Evolutionary conservation across 495 filamentous ascomycete genomes (phyloP), one percentile per base, ranked within the genome.

Genomic region (Arthonia radiata): DNA sequence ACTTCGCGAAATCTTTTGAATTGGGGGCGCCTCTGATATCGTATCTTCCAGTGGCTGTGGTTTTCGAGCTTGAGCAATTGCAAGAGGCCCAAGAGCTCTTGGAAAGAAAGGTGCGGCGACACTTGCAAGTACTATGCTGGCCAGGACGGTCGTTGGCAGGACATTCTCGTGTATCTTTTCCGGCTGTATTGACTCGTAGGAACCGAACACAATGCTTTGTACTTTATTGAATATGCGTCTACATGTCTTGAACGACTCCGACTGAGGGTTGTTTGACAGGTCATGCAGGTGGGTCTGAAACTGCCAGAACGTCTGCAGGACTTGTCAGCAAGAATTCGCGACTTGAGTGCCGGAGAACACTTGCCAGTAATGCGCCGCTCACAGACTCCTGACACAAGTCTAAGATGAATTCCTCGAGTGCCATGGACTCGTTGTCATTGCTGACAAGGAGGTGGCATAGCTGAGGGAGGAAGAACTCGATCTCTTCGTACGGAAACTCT

Each of bases 401-500:
- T 36, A 77, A 52, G 38, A 79, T 61, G 38, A 78, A 79, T 43
- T 79, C 72, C 47, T 79, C 72, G 47, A 79, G 44, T 13, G 72
- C 72, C 67, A 79, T 77, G 27, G 71, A 77, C 52, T 79, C 73
- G 50, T 77, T 76, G 49, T 78, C 66, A 46, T 76, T 59, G 48
- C 67, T 74, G 33, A 79, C 64, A 37, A 75, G 57, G 31, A 79
- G 61, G 50, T 79, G 73, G 47, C 73, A 78, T 50, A 79, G 53
- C 47, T 75, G 72, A 24, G 72, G 72, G 12, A 79, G 59, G 50
- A 77, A 78, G 61, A 79, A 79, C 46, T 79, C 72, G 43, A 79
- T 74, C 49, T 79, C 71, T 49, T 73, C 67, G 50, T 77, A 77
- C 35, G 62, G 64, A 47, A 79, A 79, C 46, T 72, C 67, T 38